Conservation (phyloP, 495 filamentous ascomycete species). For the Hyphodiscus hymeniophilus region DNA sequence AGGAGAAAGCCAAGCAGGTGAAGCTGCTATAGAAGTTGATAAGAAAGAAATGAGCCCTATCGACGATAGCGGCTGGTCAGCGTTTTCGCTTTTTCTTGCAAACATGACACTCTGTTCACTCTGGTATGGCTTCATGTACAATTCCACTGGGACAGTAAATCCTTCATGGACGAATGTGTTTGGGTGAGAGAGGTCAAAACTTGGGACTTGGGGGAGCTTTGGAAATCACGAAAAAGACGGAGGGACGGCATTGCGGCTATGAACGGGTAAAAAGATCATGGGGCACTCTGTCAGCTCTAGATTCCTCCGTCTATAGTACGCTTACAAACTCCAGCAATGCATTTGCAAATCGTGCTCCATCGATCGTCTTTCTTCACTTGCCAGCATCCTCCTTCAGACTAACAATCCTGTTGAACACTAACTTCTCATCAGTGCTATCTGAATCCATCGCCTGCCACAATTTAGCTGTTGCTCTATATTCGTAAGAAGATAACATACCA, state of each 20-base stretch:
- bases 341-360: too few species aligned
- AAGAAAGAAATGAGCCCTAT: too few species aligned
- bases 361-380: constrained; percentile 36
- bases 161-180: constrained; percentile 1
- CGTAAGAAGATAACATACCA: constrained; percentile 30
- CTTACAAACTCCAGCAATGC: too few species aligned
- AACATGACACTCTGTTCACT: not conserved
- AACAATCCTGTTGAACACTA: constrained; percentile 89
- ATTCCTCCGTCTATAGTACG: too few species aligned
- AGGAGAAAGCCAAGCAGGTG: not conserved
- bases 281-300: too few species aligned
- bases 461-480: constrained; percentile 13
- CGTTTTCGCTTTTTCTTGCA: not conserved
- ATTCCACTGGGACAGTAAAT: not conserved
- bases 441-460: constrained; percentile 55
- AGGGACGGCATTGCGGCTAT: not conserved
- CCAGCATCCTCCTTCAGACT: constrained; percentile 83
- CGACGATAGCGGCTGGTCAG: too few species aligned
- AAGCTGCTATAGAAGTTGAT: not conserved
- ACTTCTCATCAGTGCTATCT: constrained; percentile 65
- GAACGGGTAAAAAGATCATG: too few species aligned
- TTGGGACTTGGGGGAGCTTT: too few species aligned
- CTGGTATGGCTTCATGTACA: not conserved
- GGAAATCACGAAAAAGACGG: not conserved
- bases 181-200: too few species aligned